Evolutionary conservation across 2,329 filamentous ascomycete genomes (phyloP), one percentile per base, ranked within the genome.

Genomic region (Laburnicola sp.): DNA sequence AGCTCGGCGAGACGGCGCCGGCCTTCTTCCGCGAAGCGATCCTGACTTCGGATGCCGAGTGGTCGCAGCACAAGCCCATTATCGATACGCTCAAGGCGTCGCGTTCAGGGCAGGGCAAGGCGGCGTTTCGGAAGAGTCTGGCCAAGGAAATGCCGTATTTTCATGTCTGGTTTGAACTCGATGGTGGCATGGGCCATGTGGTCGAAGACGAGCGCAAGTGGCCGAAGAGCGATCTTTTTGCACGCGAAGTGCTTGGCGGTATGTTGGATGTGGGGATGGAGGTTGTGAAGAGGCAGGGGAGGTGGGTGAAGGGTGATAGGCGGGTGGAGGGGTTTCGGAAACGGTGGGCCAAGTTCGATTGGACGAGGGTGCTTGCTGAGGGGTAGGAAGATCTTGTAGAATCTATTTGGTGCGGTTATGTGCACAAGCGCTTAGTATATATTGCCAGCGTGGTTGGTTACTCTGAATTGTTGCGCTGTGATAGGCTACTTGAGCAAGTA

Each of bases 141-240:
- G 90, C 89, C 9, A 96, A 95, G 75, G 93, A 99, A 77, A 93
- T 95, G 89, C 93, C 95, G 0, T 99, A 99, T 72, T 99, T 99
- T 66, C 94, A 99, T 71, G 93, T 74, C 3, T 99, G 93, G 92
- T 97, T 97, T 69, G 84, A 85, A 45, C 77, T 99, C 1, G 92
- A 99, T 68, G 94, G 94, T 2, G 94, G 94, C 0, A 75, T 99
- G 58, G 94, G 91, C 0, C 94, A 99, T 71, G 80, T 99, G 6
- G 89, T 99, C 0, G 94, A 99, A 74, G 89, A 99, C 62, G 78
- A 85, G 26, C 82, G 85, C 42, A 80, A 86, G 44, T 99, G 94
- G 94, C 95, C 95, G 0, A 84, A 82, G 63, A 93, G 93, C 0
- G 94, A 99, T 73, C 72, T 97, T 16, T 99, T 99, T 70, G 94